Base-by-base conservation (phyloP, 305 asterid species). In the Fraxinus floribunda region DNA sequence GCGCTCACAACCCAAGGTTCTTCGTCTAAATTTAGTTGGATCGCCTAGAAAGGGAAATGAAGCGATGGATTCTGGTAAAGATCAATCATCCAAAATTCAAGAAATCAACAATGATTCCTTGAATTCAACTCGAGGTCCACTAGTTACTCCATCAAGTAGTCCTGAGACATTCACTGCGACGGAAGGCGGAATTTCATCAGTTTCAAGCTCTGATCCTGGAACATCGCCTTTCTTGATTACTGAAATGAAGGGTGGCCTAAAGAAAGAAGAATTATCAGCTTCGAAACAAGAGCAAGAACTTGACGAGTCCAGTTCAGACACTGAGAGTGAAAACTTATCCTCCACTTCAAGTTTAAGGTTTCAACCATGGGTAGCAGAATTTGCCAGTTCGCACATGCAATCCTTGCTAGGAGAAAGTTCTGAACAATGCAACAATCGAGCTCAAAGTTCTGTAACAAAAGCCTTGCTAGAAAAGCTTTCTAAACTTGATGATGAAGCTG, bases 111-210 rank as follows among this genome's bases (percentile, higher is more conserved):
- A 85, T 18, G 83, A 81, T 83, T 84, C 90, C 18, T 38, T 30
- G 85, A 89, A 84, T 84, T 91, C 95, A 36, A 88, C 91, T 52
- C 89, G 91, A 4, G 98, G 96, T n/a, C 98, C 95, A 8, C 90
- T 92, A 1, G 97, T 90, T 46, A 94, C 99, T 79, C 99, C 99
- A 41, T 86, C 98, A 0, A 94, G 99, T 86, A 97, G 98, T 86
- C 99, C 98, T 0, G 98, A 97, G 91, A 90, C 97, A 16, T 97
- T 97, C 88, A 93, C 97, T 3, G 93, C 94, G 39, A 97, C 99
- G 0, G 99, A 97, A 79, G 95, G 86, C 15, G 98, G 98, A 80
- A 94, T 97, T 68, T 94, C 98, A 0, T 97, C 98, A 0, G 99
- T 93, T 73, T 95, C 98, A 16, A 97, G 98, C 88, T 97, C 99